phyloP scores from a whole-genome alignment of 495 filamentous ascomycete species.

The Penicillium egyptiacum region DNA sequence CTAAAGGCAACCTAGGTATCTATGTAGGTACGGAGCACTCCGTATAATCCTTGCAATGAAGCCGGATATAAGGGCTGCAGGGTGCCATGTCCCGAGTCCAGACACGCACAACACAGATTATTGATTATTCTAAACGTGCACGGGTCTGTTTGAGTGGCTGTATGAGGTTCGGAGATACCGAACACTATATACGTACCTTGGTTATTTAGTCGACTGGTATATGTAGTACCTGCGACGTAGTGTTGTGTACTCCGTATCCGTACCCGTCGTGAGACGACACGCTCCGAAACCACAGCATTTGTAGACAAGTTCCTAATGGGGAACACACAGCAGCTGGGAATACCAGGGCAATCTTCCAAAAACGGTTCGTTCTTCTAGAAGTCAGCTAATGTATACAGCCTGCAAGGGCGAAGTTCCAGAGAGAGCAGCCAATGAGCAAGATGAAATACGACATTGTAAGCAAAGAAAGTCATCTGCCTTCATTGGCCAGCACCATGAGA shows the following conservation, averaged over 20 bases:
- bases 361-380: background rate
- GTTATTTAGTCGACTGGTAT: background rate
- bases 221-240: background rate
- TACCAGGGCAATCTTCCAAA: background rate
- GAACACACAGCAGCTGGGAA: background rate
- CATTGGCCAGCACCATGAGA: background rate
- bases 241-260: background rate
- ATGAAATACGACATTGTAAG: background rate
- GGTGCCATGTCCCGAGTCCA: background rate
- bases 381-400: background rate
- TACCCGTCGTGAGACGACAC: background rate
- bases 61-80: background rate
- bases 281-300: background rate
- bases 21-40: too few relatives aligned
- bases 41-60: background rate
- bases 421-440: background rate
- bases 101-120: background rate
- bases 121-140: background rate
- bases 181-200: background rate
- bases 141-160: background rate
- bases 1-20: background rate
- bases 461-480: background rate
- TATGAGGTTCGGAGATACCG: background rate
- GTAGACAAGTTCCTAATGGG: background rate
- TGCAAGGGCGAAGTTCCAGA: background rate